phyloP scores from a whole-genome alignment of 805 yeast genomes.

The Ogataea methylovora region DNA sequence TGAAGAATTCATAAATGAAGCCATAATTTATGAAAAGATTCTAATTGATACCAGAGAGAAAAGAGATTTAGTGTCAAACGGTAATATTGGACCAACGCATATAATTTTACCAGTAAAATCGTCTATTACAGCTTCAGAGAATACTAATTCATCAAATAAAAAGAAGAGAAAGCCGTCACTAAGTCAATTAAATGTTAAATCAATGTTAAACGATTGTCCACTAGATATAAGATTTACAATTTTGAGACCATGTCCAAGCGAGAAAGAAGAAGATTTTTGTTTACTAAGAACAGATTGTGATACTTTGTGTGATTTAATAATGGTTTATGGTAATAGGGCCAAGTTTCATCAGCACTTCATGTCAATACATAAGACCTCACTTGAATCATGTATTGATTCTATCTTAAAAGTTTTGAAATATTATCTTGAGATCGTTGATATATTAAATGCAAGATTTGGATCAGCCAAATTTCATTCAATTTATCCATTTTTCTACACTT shows the following conservation, averaged over 20 bases:
- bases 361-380: constrained; percentile 26
- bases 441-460: constrained; percentile 25
- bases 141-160: constrained; percentile 1
- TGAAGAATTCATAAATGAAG: constrained; percentile 34
- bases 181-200: constrained; percentile 11
- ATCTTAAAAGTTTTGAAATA: constrained; percentile 30
- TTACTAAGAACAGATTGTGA: constrained; percentile 25
- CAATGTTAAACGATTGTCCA: constrained; percentile 20
- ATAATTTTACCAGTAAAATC: constrained; percentile 17
- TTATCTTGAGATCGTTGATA: constrained; percentile 25
- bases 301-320: constrained; percentile 36
- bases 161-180: constrained; percentile 10
- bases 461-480: constrained; percentile 25
- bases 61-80: constrained; percentile 14
- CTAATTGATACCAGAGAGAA: constrained; percentile 21
- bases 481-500: constrained; percentile 42
- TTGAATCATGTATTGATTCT: constrained; percentile 31
- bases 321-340: constrained; percentile 42
- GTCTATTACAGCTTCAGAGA: constrained; percentile 2
- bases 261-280: constrained; percentile 18
- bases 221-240: constrained; percentile 23
- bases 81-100: constrained; percentile 14
- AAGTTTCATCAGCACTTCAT: constrained; percentile 46
- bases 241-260: constrained; percentile 18
- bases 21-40: constrained; percentile 25